A percentile compares a stretch with the other conserved stretches of the same genome.
Evolutionary conservation across 345 rosid genomes (phyloP).

Genomic region (Eutrema yunnanense): DNA sequence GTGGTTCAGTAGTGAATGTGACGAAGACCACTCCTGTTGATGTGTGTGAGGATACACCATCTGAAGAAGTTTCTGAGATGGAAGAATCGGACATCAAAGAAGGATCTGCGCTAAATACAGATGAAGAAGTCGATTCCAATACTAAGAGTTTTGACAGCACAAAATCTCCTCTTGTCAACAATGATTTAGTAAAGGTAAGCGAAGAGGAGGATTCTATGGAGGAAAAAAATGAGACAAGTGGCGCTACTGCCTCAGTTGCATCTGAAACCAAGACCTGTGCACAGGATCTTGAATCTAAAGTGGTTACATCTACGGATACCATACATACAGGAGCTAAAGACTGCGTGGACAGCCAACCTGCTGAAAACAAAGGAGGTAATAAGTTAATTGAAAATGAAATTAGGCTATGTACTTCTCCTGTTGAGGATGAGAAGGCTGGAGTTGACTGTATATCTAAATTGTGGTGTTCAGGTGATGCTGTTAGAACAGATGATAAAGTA

Average conservation of each 20-base stretch:
- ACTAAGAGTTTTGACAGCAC: not conserved
- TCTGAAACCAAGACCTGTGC: slow-evolving; percentile 12
- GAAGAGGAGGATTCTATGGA: slow-evolving; percentile 1
- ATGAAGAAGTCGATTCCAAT: slow-evolving; percentile 1
- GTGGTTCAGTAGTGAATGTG: slow-evolving; percentile 9
- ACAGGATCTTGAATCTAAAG: slow-evolving; percentile 21
- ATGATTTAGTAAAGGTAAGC: not conserved
- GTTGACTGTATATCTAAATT: slow-evolving; percentile 19
- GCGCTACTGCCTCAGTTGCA: slow-evolving; percentile 12
- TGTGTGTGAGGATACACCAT: slow-evolving; percentile 8
- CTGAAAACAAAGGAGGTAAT: slow-evolving; percentile 26
- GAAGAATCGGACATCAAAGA: slow-evolving; percentile 4
- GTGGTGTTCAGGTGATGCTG: slow-evolving; percentile 15
- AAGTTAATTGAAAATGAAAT: slow-evolving; percentile 15
- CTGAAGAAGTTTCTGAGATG: slow-evolving; percentile 8
- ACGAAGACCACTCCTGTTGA: slow-evolving; percentile 2
- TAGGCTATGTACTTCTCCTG: slow-evolving; percentile 3
- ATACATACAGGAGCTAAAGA: slow-evolving; percentile 10
- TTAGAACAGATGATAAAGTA: slow-evolving; percentile 17
- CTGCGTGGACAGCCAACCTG: slow-evolving; percentile 12
- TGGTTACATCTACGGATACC: slow-evolving; percentile 19
- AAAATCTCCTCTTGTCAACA: not conserved
- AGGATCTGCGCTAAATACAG: slow-evolving; percentile 1
- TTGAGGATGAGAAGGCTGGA: slow-evolving; percentile 15
- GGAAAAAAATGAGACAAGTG: not conserved